Evolutionary conservation across 768 basidiomycete species (phyloP), one percentile per base, ranked within the genome.

Genomic region (Fistulinella prunicolor): DNA sequence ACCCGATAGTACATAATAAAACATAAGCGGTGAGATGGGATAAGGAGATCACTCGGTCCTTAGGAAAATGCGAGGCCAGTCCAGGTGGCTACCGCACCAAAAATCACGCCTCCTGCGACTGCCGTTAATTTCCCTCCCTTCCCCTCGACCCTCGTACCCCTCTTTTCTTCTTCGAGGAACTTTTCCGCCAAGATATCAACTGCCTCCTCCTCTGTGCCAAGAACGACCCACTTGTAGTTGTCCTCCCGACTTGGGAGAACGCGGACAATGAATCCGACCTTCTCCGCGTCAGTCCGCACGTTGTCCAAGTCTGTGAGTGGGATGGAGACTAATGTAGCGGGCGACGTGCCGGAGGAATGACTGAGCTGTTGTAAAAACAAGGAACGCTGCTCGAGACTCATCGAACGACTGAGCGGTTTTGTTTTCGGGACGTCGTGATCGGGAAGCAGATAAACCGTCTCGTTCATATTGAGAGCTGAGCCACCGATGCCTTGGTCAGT

Each of bases 51-150:
- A 28, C 19, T 22, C 24, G 19, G 35, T 41, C 22, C 37, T 76
- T 52, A 79, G 55, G 64, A 76, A 72, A 70, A 69, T 26, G 82
- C 82, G 44, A 83, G 70, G 14, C 80, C 79, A 17, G 78, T 78
- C 71, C 75, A 82, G 41, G 80, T 73, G 35, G 80, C 80, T 7
- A 81, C 78, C 34, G 78, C 82, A 34, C 82, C 82, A 17, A 83
- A 73, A 16, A 83, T 70, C n/a, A 74, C 79, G 38, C 77, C 80
- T 16, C 79, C 76, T 50, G 81, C 81, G 42, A 72, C 76, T 38
- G 73, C 74, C 39, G 66, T 71, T 64, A 66, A 50, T 77, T 62
- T 46, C 53, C 66, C 51, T 8, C 47, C 54, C 2, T 39, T 53
- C 13, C 54, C 47, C 54, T 62, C 46, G 36, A 17, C 52, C 46